Base-by-base conservation (phyloP, 1,139 yeast genomes). In the Blastobotrys petasosporus region DNA sequence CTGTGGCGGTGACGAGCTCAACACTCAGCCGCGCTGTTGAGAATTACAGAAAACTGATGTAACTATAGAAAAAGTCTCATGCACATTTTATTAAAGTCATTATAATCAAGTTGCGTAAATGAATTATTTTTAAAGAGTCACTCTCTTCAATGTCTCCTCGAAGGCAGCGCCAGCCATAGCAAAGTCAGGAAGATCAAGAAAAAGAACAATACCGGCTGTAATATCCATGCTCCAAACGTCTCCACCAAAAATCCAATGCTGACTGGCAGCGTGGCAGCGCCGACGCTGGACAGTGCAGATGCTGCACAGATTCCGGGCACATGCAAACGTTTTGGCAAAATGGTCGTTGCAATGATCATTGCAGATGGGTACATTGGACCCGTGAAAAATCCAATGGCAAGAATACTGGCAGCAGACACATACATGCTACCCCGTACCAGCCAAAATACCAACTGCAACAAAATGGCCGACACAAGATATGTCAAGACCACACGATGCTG, bases 321-420 rank as follows among this genome's bases (percentile, higher is more conserved):
- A 49, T 84, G 86, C 49, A 73, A 65, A 38, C 71, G 71, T 17
- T 68, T 66, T 0, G 94, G 94, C 39, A 85, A 62, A 0, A 78
- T 67, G 39, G 77, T 76, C 34, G 84, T 66, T 6, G 86, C 71
- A 13, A 82, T 70, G n/a, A 82, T 76, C 50, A 83, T 79, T 0
- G 84, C 77, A 12, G 90, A 80, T 1, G 94, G 87, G 64, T 81
- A 85, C 9, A 85, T 68, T 1, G 95, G 95, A 0, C 95, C 94
- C 23, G 82, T 79, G 52, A 79, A 77, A 32, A 76, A 68, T 0
- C 94, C 95, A 33, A 79, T 67, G 8, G 73, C 34, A 45, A 80
- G 76, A 1, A 80, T 76, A 25, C 57, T 51, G 25, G 54, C 43
- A 13, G 56, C 56, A n/a, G 51, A 34, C n/a, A 51, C 23, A 34